Evolutionary conservation across 805 yeast genomes (phyloP), one percentile per base, ranked within the genome.

Genomic region (Kockiozyma suomiensis): DNA sequence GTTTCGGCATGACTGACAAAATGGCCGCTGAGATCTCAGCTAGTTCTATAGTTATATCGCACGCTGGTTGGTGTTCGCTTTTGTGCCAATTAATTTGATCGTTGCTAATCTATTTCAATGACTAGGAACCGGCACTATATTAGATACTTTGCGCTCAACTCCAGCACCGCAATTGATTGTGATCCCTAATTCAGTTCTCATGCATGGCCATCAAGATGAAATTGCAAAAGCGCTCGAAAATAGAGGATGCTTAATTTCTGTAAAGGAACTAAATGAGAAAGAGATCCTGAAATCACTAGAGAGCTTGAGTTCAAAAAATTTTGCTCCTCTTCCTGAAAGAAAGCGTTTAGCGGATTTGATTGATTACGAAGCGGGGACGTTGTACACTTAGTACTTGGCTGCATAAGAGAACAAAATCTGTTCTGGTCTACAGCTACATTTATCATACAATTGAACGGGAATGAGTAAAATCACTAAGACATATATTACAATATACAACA

Each of bases 161-260:
- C 58, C 73, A 15, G 55, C 73, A 0, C 85, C 83, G 69, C 82
- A 81, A 25, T 74, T 90, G 57, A 75, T 92, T 0, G 91, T 88
- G 5, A 86, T 90, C 30, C 82, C 85, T 7, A 93, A 93, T 71
- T 79, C 81, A 10, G 66, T 72, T 4, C 79, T 94, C n/a, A 88
- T 90, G 89, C 89, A 89, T 70, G 89, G 91, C 70, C 97, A 92
- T 71, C 97, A 92, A 71, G 64, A 74, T 17, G 93, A 92, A 62
- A 85, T 89, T 6, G 94, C 96, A 0, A 68, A 71, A n/a, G 84
- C 81, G 53, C 77, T 87, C 48, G 76, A 72, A 12, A 46, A 69
- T 0, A 53, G 33, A 26, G 35, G 35, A 1, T 54, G 56, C 37
- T 32, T 59, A 10, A 28, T 59, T 13, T 32, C 52, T 7, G 58